Conservation (phyloP, 371 early-diverging fungal genomes). For the Batkoa obscura region DNA sequence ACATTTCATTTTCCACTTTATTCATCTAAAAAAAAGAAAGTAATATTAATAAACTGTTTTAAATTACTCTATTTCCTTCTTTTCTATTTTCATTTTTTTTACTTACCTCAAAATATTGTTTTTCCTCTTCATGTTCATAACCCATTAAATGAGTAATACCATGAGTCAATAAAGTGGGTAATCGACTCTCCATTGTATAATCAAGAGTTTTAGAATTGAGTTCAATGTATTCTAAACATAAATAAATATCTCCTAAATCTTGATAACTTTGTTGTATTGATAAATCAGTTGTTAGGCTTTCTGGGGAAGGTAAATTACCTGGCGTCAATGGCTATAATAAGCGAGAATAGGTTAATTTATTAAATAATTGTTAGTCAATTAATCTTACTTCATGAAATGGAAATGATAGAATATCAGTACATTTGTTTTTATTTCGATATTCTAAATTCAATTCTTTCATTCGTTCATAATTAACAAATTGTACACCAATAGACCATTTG, state of each 20-base stretch:
- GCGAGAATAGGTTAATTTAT: no score
- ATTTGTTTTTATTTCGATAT: slow-evolving; percentile 7
- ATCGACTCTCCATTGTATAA: slow-evolving; percentile 4
- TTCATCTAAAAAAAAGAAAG: neutral
- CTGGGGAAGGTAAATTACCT: slow-evolving; percentile 2
- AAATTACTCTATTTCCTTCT: no score
- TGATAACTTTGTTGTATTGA: slow-evolving; percentile 4
- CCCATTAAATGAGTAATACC: slow-evolving; percentile 11
- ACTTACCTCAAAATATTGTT: slow-evolving; percentile 7
- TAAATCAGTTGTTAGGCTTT: slow-evolving; percentile 1
- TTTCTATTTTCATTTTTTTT: no score
- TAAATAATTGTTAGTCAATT: neutral
- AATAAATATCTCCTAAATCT: slow-evolving; percentile 4
- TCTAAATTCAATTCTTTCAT: slow-evolving; percentile 6
- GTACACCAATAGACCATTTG: slow-evolving; percentile 7
- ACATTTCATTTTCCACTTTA: neutral
- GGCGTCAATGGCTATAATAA: neutral
- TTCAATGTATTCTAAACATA: slow-evolving; percentile 4
- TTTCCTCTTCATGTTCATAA: slow-evolving; percentile 10
- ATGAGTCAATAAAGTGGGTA: slow-evolving; percentile 8
- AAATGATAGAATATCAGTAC: slow-evolving; percentile 10
- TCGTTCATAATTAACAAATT: neutral
- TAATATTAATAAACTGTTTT: neutral
- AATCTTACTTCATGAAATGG: slow-evolving; percentile 6
- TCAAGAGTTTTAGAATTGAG: slow-evolving; percentile 1